phyloP scores from a whole-genome alignment of 495 filamentous ascomycete species.

The Xylaria scruposa region DNA sequence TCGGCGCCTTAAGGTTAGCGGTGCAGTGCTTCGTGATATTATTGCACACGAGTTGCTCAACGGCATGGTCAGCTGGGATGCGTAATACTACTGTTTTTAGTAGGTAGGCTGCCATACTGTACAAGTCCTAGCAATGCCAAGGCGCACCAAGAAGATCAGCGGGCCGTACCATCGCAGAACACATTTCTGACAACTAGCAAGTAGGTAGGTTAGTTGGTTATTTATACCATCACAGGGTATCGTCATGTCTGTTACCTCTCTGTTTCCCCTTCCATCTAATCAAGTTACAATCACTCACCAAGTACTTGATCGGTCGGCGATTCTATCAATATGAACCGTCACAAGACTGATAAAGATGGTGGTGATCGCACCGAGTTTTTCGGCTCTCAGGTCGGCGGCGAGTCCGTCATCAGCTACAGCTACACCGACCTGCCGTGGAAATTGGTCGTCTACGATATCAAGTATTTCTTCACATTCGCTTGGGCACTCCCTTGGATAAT shows the following conservation, averaged over 20 bases:
- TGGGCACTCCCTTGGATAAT: slow-evolving; percentile 61
- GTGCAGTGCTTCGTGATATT: neutral
- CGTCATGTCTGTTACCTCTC: neutral
- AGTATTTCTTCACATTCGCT: slow-evolving; percentile 57
- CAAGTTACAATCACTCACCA: neutral
- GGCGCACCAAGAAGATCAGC: neutral
- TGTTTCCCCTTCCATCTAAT: neutral
- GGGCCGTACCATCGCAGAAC: neutral
- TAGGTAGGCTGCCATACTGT: neutral
- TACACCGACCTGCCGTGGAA: slow-evolving; percentile 68
- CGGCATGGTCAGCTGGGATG: slow-evolving; percentile 21
- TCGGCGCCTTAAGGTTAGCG: neutral
- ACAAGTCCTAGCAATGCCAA: slow-evolving; percentile 8
- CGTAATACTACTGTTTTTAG: slow-evolving; percentile 6
- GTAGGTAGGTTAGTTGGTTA: neutral
- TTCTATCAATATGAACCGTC: neutral
- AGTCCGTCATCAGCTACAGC: slow-evolving; percentile 54
- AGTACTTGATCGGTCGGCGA: neutral
- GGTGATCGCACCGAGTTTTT: slow-evolving; percentile 51
- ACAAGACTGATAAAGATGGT: neutral
- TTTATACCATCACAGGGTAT: slow-evolving; percentile 10
- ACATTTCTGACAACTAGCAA: neutral
- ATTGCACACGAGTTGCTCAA: neutral
- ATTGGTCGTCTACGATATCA: slow-evolving; percentile 61
- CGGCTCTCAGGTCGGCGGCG: slow-evolving; percentile 59